These are phyloP conservation scores for Endogone sp. DNA, from an alignment of 192 early-diverging fungal species.

Conservation along the genomic window DNA sequence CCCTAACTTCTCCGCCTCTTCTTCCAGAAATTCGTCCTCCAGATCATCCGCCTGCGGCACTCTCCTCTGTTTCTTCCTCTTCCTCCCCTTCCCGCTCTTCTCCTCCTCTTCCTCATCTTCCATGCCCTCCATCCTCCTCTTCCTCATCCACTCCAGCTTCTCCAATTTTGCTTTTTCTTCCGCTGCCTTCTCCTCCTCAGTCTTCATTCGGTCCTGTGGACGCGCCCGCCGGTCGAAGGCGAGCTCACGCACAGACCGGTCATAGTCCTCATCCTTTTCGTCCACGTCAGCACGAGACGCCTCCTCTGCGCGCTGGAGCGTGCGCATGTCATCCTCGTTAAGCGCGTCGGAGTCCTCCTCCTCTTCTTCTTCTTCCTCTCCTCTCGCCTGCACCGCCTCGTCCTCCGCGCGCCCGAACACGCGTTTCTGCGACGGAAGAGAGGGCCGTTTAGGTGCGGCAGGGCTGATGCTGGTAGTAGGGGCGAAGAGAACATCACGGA, in stretches of 20 bases:
- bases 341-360: conserved; percentile 23
- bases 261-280: conserved; percentile 69
- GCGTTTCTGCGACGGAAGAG: conserved; percentile 37
- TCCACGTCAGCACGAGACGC: background rate
- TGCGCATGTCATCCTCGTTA: conserved; percentile 17
- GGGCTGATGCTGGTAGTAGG: conserved; percentile 30
- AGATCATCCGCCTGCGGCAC: conserved; percentile 63
- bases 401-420: conserved; percentile 25
- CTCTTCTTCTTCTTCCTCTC: conserved; percentile 20
- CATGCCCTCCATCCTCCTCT: conserved; percentile 82
- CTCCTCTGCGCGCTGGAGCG: background rate
- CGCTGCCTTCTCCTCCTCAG: conserved; percentile 86
- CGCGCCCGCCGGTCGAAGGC: conserved; percentile 78
- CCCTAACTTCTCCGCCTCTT: conserved; percentile 30
- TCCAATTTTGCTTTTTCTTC: conserved; percentile 86
- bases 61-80: conserved; percentile 4
- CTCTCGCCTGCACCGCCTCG: conserved; percentile 19
- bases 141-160: conserved; percentile 74
- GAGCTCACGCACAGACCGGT: conserved; percentile 77
- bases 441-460: conserved; percentile 23
- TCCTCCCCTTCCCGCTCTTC: conserved; percentile 41
- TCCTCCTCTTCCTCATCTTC: conserved; percentile 57
- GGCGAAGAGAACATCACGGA: conserved; percentile 69
- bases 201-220: conserved; percentile 90
- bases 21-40: conserved; percentile 64